Evolutionary conservation across 441 rosid species (phyloP).

Genomic region (Sinapis alba): DNA sequence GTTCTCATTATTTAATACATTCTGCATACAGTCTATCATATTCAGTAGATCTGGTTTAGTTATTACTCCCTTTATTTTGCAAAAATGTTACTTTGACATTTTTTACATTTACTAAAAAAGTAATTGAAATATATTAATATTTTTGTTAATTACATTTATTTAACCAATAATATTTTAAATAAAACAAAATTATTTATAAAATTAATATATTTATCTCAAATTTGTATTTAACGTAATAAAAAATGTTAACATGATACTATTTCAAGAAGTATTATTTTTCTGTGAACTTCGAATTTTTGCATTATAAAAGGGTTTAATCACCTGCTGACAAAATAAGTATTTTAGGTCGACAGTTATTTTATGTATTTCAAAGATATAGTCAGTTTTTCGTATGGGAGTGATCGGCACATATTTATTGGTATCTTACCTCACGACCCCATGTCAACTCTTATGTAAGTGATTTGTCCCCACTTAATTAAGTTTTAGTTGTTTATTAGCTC

Average conservation of each 20-base stretch:
- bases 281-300: background rate
- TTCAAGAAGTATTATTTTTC: no score
- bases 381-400: constrained; percentile 4
- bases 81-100: no score
- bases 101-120: no score
- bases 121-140: no score
- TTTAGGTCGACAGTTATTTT: constrained; percentile 12
- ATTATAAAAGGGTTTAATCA: constrained; percentile 1
- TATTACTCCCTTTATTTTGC: no score
- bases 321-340: constrained; percentile 9
- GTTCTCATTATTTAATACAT: background rate
- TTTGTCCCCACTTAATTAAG: constrained; percentile 28
- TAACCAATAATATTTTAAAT: no score
- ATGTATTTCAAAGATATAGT: background rate
- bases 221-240: no score
- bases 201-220: no score
- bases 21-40: background rate
- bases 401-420: constrained; percentile 17
- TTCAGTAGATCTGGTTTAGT: background rate
- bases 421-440: constrained; percentile 23
- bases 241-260: no score
- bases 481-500: constrained; percentile 26
- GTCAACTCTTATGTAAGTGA: constrained; percentile 27
- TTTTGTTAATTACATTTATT: no score
- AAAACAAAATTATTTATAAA: no score